Base-by-base conservation (phyloP, 768 basidiomycete genomes). In the Pisolithus tinctorius region DNA sequence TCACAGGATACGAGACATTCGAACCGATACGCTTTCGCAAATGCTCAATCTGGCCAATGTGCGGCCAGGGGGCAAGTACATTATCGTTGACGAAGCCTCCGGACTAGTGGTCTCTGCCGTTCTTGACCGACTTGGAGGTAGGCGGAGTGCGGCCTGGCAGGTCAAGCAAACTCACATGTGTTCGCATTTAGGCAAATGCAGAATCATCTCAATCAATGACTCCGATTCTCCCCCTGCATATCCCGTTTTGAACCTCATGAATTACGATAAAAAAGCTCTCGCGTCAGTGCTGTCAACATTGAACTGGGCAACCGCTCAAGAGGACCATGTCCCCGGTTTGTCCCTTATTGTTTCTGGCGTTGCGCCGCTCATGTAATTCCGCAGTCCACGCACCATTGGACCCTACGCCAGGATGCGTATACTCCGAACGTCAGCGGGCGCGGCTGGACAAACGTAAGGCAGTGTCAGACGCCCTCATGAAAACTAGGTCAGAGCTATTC, bases 201-300 rank as follows among this genome's bases (percentile, higher is more conserved):
- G 81, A 47, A 70, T 98, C 9, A 73, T 97, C 55, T 82, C 87
- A 1, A 83, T 99, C 55, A 89, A 86, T 57, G 90, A 94, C 55
- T 80, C 84, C 30, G 95, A 97, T 60, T 91, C 88, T 11, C 93
- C 95, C 5, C 95, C 96, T 6, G 86, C 92, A 39, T 95, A 91
- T 66, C 88, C 89, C 11, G 79, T 93, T 20, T 67, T 93, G 63
- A 71, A 74, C 3, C 74, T 85, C 52, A 92, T 98, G 90, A 98
- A 98, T 69, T 92, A 93, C 61, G 71, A 79, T 13, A 71, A 78
- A 37, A 74, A 79, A 41, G 61, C 70, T 10, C 60, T 76, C n/a
- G 71, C 75, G 16, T 67, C 77, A 4, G 74, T 84, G 10, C 69
- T 91, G 51, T 72, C 77, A 2, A 82, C 83, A 0, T 69, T 98